These are phyloP conservation scores for Thelephora ganbajun DNA, from an alignment of 768 basidiomycete species.

Conservation along the genomic window DNA sequence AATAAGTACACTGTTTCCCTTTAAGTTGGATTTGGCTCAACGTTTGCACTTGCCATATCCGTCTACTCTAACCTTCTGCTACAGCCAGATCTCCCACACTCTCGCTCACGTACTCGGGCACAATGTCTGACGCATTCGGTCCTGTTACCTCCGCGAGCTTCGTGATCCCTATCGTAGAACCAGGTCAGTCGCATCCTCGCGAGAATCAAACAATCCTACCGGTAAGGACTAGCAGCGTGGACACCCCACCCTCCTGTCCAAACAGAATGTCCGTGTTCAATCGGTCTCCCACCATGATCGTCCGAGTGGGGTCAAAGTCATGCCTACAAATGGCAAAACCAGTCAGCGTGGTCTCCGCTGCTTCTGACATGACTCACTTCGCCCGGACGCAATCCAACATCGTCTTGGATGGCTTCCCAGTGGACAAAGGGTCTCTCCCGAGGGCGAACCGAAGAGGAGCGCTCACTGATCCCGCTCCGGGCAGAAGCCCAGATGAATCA, in stretches of 20 bases:
- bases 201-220: slow-evolving; percentile 29
- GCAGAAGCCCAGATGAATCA: slow-evolving; percentile 53
- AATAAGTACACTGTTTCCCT: no score
- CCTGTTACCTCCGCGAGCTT: slow-evolving; percentile 60
- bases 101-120: slow-evolving; percentile 71
- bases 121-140: slow-evolving; percentile 49
- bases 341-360: background rate
- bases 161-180: slow-evolving; percentile 51
- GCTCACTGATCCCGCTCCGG: slow-evolving; percentile 76
- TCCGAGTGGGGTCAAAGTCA: slow-evolving; percentile 70
- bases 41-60: no score
- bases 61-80: no score
- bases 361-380: slow-evolving; percentile 27
- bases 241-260: slow-evolving; percentile 72
- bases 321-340: slow-evolving; percentile 36
- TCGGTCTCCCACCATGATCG: slow-evolving; percentile 94
- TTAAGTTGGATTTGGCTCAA: no score
- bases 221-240: slow-evolving; percentile 87
- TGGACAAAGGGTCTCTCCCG: slow-evolving; percentile 55
- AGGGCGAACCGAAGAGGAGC: slow-evolving; percentile 69
- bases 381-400: slow-evolving; percentile 92
- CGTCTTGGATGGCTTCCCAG: slow-evolving; percentile 82
- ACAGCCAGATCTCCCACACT: slow-evolving; percentile 70
- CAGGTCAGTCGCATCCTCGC: background rate
- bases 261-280: slow-evolving; percentile 94